Percentiles rank a stretch among this genome's conserved stretches.
Evolutionary conservation across 2,329 filamentous ascomycete genomes (phyloP).

Genomic region (Bipolaris bicolor): DNA sequence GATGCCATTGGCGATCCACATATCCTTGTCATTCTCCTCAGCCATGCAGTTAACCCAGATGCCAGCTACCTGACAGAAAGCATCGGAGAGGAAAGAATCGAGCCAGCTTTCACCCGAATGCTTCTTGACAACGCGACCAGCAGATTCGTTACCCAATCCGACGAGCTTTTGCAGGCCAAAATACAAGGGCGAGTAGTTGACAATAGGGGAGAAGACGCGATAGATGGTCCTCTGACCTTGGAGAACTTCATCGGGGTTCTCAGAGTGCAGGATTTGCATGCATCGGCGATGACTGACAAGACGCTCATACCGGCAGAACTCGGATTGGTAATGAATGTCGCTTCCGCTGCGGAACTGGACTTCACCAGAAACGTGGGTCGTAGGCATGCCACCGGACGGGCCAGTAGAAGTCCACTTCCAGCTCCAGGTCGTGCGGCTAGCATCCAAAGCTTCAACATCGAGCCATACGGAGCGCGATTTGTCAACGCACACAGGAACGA

Average conservation of each 20-base stretch:
- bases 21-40: slow-evolving; percentile 23
- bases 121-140: slow-evolving; percentile 22
- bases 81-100: slow-evolving; percentile 27
- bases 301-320: slow-evolving; percentile 38
- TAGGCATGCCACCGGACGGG: slow-evolving; percentile 9
- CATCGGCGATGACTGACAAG: slow-evolving; percentile 41
- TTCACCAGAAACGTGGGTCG: slow-evolving; percentile 33
- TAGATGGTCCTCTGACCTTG: slow-evolving; percentile 49
- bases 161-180: slow-evolving; percentile 36
- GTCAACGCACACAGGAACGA: slow-evolving; percentile 34
- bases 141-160: slow-evolving; percentile 11
- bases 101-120: slow-evolving; percentile 32
- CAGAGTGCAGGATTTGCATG: slow-evolving; percentile 34
- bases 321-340: slow-evolving; percentile 19
- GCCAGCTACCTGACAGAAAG: slow-evolving; percentile 45
- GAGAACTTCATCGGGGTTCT: slow-evolving; percentile 41
- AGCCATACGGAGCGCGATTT: slow-evolving; percentile 36
- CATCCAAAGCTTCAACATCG: slow-evolving; percentile 30
- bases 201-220: slow-evolving; percentile 44
- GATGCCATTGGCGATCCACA: slow-evolving; percentile 43
- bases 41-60: slow-evolving; percentile 41
- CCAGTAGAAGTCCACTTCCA: slow-evolving; percentile 31
- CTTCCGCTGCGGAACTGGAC: slow-evolving; percentile 28
- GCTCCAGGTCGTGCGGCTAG: slow-evolving; percentile 30
- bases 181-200: slow-evolving; percentile 46